Evolutionary conservation across 2,329 filamentous ascomycete species (phyloP), one percentile per base, ranked within the genome.

Genomic region (Nakataea oryzae): DNA sequence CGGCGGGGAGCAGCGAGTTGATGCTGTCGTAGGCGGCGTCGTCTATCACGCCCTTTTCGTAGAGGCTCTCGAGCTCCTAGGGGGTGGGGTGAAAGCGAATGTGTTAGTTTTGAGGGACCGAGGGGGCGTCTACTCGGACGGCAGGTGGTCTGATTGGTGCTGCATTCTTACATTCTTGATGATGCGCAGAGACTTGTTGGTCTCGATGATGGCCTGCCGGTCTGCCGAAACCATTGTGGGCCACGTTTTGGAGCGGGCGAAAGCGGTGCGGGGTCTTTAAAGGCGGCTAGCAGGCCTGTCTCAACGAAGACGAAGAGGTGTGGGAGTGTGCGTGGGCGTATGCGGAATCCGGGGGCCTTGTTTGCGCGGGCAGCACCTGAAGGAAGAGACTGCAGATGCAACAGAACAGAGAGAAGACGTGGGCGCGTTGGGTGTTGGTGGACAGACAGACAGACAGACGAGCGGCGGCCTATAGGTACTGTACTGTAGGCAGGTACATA

Each of bases 31-130:
- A 91, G 71, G 88, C 86, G 62, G 86, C 78, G 64, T 90, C 86
- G 65, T 83, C 86, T 73, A 97, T 90, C 70, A 93, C 81, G 67
- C 87, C 87, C 70, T 89, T 86, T 73, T 96, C 93, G 67, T 91
- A 84, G 64, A 97, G 89, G 68, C 87, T 89, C 75, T 96, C 92
- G 64, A 97, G 89, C 78, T 97, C 93, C 93, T 96, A 67, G 62
- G 41, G 57, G 56, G 61, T n/a, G 54, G 56, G 30, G 63, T n/a
- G n/a, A 27, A 61, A 58, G 57, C 62, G 57, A 50, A 65, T 62
- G 65, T 66, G 57, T 5, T 29, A 28, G 30, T 57, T 26, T 50
- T 26, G 28, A 26, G 29, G 21, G 34, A 63, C 62, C 57, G 60
- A 73, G 32, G 12, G 14, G 27, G 34, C 14, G 12, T 56, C 12